A percentile compares a stretch with the other conserved stretches of the same genome.
Conservation (phyloP, 805 yeast species). For the Yarrowia osloensis region DNA sequence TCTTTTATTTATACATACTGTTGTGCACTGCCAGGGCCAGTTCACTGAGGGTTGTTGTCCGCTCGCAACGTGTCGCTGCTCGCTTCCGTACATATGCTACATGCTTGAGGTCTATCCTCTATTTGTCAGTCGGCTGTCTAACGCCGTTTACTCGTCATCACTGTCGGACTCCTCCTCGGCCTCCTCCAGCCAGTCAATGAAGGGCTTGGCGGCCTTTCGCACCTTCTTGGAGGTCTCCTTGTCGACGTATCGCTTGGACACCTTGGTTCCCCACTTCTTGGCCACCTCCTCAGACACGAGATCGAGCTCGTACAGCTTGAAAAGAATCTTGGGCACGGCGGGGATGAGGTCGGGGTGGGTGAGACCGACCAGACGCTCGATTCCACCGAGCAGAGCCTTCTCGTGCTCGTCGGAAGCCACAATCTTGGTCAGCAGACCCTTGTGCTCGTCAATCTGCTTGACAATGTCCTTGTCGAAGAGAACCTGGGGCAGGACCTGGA, state of each 20-base stretch:
- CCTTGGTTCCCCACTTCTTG: slow-evolving; percentile 83
- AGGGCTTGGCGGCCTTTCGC: slow-evolving; percentile 94
- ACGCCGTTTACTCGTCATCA: slow-evolving; percentile 35
- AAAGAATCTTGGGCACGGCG: slow-evolving; percentile 75
- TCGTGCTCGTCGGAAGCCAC: slow-evolving; percentile 67
- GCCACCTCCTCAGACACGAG: slow-evolving; percentile 81
- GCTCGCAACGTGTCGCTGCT: not conserved
- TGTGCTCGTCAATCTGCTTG: slow-evolving; percentile 70
- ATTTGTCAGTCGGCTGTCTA: not conserved
- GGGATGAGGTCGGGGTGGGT: slow-evolving; percentile 73
- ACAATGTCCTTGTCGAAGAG: slow-evolving; percentile 73
- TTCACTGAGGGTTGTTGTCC: not conserved
- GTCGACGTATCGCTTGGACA: slow-evolving; percentile 89
- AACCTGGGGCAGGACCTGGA: slow-evolving; percentile 90
- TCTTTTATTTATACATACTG: not conserved
- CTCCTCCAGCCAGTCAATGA: slow-evolving; percentile 89
- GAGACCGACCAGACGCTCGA: slow-evolving; percentile 88
- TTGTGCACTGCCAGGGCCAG: not conserved
- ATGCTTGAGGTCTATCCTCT: not conserved
- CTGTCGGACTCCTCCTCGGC: slow-evolving; percentile 76
- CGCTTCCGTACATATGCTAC: not conserved
- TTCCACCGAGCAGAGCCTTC: slow-evolving; percentile 89
- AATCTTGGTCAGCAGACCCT: slow-evolving; percentile 79
- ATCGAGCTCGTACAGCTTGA: slow-evolving; percentile 80
- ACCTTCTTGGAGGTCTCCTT: slow-evolving; percentile 91